Evolutionary conservation across 148 eudicot species (phyloP).

Genomic region (Rhododendron simsii): DNA sequence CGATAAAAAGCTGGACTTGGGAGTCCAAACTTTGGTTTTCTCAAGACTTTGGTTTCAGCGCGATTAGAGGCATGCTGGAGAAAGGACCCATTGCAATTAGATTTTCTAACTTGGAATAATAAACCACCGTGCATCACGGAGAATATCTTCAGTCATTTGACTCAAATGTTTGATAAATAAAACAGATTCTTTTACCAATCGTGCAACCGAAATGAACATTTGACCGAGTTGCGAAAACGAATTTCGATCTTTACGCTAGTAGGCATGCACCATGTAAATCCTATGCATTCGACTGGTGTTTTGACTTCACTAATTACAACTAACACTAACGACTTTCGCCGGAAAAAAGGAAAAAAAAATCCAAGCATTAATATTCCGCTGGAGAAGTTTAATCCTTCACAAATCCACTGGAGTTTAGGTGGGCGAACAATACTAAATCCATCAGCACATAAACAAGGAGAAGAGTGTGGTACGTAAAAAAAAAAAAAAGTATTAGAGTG

Average conservation of each 20-base stretch:
- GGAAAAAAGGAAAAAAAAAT: no score
- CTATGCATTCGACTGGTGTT: no score
- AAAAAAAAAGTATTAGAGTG: no score
- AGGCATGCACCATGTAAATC: not conserved
- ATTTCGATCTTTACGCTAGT: no score
- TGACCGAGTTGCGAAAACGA: not conserved
- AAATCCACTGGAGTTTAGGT: not conserved
- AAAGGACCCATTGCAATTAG: not conserved
- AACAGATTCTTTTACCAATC: not conserved
- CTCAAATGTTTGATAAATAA: not conserved
- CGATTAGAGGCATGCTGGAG: not conserved
- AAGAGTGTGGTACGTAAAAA: no score
- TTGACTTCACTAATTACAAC: not conserved
- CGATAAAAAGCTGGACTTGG: not conserved
- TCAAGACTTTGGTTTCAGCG: conserved; percentile 2
- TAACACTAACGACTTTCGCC: not conserved
- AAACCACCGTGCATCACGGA: not conserved
- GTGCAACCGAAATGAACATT: not conserved
- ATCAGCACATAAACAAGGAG: no score
- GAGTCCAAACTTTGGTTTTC: not conserved
- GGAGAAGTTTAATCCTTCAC: not conserved
- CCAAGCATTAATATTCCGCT: no score
- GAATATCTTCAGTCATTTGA: not conserved
- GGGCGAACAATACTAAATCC: not conserved
- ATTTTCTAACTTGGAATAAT: not conserved